Base-by-base conservation (phyloP, 139 green algal species). In the Zygnema cylindricum region DNA sequence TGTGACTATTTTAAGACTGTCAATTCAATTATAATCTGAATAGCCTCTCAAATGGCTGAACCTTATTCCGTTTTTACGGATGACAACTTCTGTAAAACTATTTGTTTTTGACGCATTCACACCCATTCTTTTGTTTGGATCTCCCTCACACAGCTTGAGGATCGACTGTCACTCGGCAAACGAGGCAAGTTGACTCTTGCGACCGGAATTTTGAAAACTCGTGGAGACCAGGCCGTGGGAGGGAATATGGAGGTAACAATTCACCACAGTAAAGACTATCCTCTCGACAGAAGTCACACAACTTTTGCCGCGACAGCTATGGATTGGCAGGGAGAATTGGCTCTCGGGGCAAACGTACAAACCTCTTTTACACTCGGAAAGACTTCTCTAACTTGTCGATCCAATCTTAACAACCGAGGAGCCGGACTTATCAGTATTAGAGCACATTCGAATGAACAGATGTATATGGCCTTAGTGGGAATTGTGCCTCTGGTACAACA, bases 311-410 rank as follows among this genome's bases (percentile, higher is more conserved):
- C 77, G 22, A 94, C 89, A 11, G 84, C 92, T 35, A 95, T 97
- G 90, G 89, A 94, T 69, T 96, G 95, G 93, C 69, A 86, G 33
- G 85, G 90, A 38, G 95, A 97, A 69, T 38, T 93, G 36, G 90
- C 92, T 21, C 79, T 95, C 7, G 95, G 91, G 82, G 94, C 90
- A 57, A 97, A 97, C 83, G 71, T 94, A 32, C 82, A 87, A 63
- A 82, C 81, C 41, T 93, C 95, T 76, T 92, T 94, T 35, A 87
- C 69, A 1, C 11, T 89, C 7, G 77, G 63, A 35, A 89, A 94
- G 57, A 91, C 85, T 75, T 69, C 91, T 43, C n/a, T 95, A 33
- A 81, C 88, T 1, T 77, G 69, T 38, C 88, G 93, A 11, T 76
- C 87, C 30, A 92, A 92, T 41, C 23, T 92, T 22, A 92, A 92